These are phyloP conservation scores for Raddia guianensis DNA, from an alignment of 176 grass and related monocot species.

Conservation along the genomic window DNA sequence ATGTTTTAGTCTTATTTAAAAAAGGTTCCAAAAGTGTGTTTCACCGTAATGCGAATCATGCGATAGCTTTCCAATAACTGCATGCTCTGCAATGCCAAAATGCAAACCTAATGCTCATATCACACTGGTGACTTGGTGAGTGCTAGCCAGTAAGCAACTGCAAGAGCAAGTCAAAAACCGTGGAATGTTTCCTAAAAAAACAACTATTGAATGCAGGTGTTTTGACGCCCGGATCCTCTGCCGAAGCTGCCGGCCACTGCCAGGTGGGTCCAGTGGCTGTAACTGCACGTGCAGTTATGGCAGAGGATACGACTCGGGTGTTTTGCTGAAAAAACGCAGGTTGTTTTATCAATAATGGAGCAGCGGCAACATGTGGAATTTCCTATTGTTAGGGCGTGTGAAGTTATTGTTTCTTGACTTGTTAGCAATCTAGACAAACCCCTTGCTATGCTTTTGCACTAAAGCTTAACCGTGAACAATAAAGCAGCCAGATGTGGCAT, in stretches of 20 bases:
- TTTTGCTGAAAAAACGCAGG: background rate
- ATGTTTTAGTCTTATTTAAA: conserved; percentile 30
- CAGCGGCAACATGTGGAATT: conserved; percentile 17
- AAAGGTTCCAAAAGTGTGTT: conserved; percentile 15
- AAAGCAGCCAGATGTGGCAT: background rate
- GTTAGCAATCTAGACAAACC: background rate
- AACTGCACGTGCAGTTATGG: too few species aligned
- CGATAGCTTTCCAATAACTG: background rate
- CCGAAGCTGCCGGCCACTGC: too few species aligned
- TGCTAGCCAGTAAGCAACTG: background rate
- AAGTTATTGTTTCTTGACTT: background rate
- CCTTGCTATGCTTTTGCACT: background rate
- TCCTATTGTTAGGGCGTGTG: conserved; percentile 1
- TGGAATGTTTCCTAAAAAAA: background rate
- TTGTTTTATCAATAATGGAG: conserved; percentile 16
- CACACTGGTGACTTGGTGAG: background rate
- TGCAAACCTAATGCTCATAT: background rate
- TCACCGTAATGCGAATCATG: background rate
- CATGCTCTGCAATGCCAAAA: background rate
- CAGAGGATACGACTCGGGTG: too few species aligned
- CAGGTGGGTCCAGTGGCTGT: too few species aligned
- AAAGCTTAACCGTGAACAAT: background rate
- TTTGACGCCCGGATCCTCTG: too few species aligned
- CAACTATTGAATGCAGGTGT: too few species aligned
- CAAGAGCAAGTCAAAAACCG: background rate